phyloP scores from a whole-genome alignment of 2,329 filamentous ascomycete species.

The Nemania sp. region DNA sequence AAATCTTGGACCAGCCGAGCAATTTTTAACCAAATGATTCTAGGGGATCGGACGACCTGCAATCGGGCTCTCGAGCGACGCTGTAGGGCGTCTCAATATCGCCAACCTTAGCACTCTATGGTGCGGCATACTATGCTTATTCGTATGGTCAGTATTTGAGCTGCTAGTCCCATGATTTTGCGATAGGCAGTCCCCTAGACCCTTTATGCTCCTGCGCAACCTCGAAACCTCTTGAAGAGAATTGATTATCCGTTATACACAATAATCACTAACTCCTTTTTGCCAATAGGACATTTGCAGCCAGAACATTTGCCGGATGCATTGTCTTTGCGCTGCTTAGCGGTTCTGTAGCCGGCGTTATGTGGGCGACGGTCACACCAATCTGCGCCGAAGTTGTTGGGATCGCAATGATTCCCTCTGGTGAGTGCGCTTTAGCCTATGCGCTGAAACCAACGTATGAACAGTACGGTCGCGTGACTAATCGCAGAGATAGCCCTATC shows the following conservation, averaged over 20 bases:
- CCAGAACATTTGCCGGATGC: constrained; percentile 64
- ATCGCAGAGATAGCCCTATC: constrained; percentile 53
- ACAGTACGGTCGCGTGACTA: constrained; percentile 2
- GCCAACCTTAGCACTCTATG: constrained; percentile 66
- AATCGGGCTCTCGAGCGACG: constrained; percentile 73
- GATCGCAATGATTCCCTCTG: constrained; percentile 67
- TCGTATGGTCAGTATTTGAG: no score
- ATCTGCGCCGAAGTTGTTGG: constrained; percentile 76
- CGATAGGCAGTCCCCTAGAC: no score
- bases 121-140: constrained; percentile 65
- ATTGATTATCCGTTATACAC: no score
- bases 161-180: no score
- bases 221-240: no score
- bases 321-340: constrained; percentile 71
- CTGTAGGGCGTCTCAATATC: constrained; percentile 73
- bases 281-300: constrained; percentile 72
- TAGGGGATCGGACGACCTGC: constrained; percentile 70
- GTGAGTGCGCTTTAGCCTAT: constrained; percentile 35
- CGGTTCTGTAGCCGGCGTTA: constrained; percentile 69
- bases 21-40: constrained; percentile 43
- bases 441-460: not conserved
- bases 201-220: no score
- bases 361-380: constrained; percentile 71
- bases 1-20: no score
- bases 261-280: no score